Evolutionary conservation across 345 rosid genomes (phyloP).

Genomic region (Laguncularia racemosa): DNA sequence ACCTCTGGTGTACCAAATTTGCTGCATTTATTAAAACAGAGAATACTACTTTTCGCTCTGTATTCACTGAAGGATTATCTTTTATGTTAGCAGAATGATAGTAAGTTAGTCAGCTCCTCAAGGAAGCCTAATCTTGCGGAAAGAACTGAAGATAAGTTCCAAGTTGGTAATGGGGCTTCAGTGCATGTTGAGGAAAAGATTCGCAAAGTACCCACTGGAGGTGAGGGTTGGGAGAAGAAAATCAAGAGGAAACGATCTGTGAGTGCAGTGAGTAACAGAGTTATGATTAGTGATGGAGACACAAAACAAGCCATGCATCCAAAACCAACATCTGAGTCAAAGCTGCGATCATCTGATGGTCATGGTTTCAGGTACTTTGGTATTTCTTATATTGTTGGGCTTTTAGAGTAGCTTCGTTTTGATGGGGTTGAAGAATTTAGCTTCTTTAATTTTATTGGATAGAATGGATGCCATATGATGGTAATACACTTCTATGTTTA

Average conservation of each 20-base stretch:
- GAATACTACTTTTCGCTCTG: background rate
- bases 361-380: slow-evolving; percentile 61
- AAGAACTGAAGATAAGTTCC: slow-evolving; percentile 58
- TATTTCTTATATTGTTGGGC: background rate
- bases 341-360: slow-evolving; percentile 62
- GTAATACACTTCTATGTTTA: too few species aligned
- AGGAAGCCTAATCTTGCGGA: slow-evolving; percentile 52
- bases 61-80: background rate
- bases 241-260: slow-evolving; percentile 90
- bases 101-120: slow-evolving; percentile 33
- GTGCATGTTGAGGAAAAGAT: slow-evolving; percentile 67
- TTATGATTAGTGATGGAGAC: slow-evolving; percentile 52
- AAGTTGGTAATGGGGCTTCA: slow-evolving; percentile 41
- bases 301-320: slow-evolving; percentile 47
- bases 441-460: too few species aligned
- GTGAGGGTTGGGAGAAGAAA: slow-evolving; percentile 94
- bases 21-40: background rate
- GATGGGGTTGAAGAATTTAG: too few species aligned
- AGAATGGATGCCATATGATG: too few species aligned
- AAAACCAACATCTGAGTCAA: slow-evolving; percentile 54
- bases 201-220: slow-evolving; percentile 67
- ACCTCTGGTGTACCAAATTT: too few species aligned
- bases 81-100: slow-evolving; percentile 38
- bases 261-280: slow-evolving; percentile 63
- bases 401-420: background rate